Conservation (phyloP, 352 stramenopile genomes). For the Phytophthora capsici region DNA sequence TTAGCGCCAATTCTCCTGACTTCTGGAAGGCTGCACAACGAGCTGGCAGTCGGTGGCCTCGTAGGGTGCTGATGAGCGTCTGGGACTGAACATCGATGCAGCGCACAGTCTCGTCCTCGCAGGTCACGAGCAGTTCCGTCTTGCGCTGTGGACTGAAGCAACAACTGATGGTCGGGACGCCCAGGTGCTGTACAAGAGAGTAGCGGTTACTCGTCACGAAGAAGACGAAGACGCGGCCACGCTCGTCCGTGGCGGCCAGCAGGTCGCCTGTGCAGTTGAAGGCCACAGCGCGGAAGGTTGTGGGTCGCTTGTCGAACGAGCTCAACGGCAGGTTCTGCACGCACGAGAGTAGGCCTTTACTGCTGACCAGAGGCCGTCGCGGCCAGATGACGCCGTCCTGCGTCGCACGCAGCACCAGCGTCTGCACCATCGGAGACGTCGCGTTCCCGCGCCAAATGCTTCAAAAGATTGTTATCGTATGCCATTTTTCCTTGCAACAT, state of each 20-base stretch:
- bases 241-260: constrained; percentile 74
- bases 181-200: constrained; percentile 73
- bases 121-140: constrained; percentile 83
- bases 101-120: constrained; percentile 79
- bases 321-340: constrained; percentile 71
- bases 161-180: constrained; percentile 59
- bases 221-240: constrained; percentile 82
- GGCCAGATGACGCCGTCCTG: constrained; percentile 82
- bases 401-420: constrained; percentile 68
- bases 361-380: constrained; percentile 69
- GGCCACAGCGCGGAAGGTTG: constrained; percentile 64
- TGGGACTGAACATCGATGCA: constrained; percentile 84
- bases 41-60: constrained; percentile 65
- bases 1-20: constrained; percentile 75
- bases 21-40: constrained; percentile 73
- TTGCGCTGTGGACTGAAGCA: constrained; percentile 74
- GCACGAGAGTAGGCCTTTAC: constrained; percentile 69
- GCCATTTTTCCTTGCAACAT: background rate
- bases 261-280: constrained; percentile 77
- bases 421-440: constrained; percentile 57
- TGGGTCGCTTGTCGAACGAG: constrained; percentile 59
- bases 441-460: constrained; percentile 10
- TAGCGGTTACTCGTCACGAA: constrained; percentile 82
- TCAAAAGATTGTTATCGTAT: constrained; percentile 2
- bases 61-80: constrained; percentile 78